These are phyloP conservation scores for Tricladium varicosporioides DNA, from an alignment of 2,329 filamentous ascomycete genomes.

Conservation along the genomic window DNA sequence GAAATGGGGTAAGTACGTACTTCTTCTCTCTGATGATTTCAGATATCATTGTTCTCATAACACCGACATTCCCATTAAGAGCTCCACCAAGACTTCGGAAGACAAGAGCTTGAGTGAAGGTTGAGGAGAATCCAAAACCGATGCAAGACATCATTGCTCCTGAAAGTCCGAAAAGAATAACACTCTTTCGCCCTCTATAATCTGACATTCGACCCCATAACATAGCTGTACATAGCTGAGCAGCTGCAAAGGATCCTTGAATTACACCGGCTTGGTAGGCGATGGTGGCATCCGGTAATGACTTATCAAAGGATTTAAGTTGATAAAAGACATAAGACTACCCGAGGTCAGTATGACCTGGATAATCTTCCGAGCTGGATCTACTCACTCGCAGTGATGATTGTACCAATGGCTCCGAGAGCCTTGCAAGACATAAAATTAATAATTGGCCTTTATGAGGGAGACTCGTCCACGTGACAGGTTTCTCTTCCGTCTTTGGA, in stretches of 20 bases:
- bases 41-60: slow-evolving; percentile 72
- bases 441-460: slow-evolving; percentile 76
- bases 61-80: slow-evolving; percentile 71
- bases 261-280: slow-evolving; percentile 67
- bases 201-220: slow-evolving; percentile 66
- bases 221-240: slow-evolving; percentile 68
- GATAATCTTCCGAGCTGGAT: not conserved
- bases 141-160: slow-evolving; percentile 62
- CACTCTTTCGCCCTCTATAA: slow-evolving; percentile 53
- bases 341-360: slow-evolving; percentile 40
- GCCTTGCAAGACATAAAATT: slow-evolving; percentile 73
- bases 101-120: slow-evolving; percentile 59
- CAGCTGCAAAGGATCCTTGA: slow-evolving; percentile 63
- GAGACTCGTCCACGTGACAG: slow-evolving; percentile 69
- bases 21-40: slow-evolving; percentile 71
- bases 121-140: slow-evolving; percentile 67
- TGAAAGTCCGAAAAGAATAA: slow-evolving; percentile 63
- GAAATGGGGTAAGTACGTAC: slow-evolving; percentile 33
- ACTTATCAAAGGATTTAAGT: slow-evolving; percentile 58
- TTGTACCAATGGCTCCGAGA: slow-evolving; percentile 81
- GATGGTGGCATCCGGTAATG: slow-evolving; percentile 44
- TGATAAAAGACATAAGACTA: slow-evolving; percentile 73
- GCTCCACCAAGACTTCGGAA: slow-evolving; percentile 59
- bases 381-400: slow-evolving; percentile 49
- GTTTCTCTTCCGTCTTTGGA: slow-evolving; percentile 19